phyloP scores from a whole-genome alignment of 164 flowering plant genomes.

The Umbilicus rupestris region DNA sequence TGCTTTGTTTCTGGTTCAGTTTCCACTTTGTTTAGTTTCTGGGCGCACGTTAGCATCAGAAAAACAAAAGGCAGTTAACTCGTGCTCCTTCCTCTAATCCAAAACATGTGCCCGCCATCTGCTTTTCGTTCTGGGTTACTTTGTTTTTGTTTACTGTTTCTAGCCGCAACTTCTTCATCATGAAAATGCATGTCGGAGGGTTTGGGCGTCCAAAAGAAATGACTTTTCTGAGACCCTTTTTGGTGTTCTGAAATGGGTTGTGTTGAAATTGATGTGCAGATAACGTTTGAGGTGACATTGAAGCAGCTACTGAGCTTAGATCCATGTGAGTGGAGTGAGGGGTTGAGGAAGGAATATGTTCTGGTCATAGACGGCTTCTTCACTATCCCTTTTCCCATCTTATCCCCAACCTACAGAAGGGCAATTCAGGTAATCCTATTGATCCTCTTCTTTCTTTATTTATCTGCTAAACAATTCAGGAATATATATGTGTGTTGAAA shows the following conservation, averaged over 20 bases:
- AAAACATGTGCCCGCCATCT: background rate
- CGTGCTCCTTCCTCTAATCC: background rate
- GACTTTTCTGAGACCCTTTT: background rate
- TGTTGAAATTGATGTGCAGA: conserved; percentile 27
- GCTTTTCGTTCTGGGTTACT: background rate
- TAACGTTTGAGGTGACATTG: conserved; percentile 78
- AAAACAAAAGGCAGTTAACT: background rate
- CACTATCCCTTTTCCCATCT: conserved; percentile 56
- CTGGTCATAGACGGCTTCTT: conserved; percentile 91
- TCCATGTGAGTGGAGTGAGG: conserved; percentile 87
- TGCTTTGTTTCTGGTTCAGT: too few relatives aligned
- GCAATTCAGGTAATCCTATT: conserved; percentile 50
- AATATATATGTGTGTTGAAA: too few relatives aligned
- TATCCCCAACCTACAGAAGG: conserved; percentile 71
- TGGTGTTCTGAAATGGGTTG: background rate
- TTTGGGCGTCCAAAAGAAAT: background rate
- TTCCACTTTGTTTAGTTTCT: too few relatives aligned
- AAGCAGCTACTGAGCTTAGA: conserved; percentile 95
- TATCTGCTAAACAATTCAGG: too few relatives aligned
- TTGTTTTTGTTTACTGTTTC: background rate
- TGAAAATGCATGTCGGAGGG: background rate
- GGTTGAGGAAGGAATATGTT: conserved; percentile 69
- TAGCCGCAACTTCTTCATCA: background rate
- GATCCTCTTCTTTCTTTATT: background rate
- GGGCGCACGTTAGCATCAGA: background rate